These are phyloP conservation scores for Betula pendula DNA, from an alignment of 306 rosid species.

Conservation along the genomic window DNA sequence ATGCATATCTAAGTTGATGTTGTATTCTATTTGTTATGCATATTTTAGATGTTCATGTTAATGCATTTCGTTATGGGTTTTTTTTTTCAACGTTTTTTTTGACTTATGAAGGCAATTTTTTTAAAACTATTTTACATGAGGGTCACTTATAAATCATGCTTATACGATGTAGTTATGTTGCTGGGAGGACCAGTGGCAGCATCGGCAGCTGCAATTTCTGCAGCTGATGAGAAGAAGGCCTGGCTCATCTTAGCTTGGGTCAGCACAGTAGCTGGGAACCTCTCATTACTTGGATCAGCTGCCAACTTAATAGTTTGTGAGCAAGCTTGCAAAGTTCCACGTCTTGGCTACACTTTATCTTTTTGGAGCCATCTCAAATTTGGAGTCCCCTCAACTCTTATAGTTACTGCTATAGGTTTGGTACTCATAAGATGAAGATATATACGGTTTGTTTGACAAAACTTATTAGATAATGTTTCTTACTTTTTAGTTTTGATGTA, in stretches of 20 bases:
- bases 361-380: slow-evolving; percentile 87
- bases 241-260: slow-evolving; percentile 91
- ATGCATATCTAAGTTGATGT: no score
- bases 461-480: no score
- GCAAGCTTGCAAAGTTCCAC: slow-evolving; percentile 78
- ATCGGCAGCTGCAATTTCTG: slow-evolving; percentile 67
- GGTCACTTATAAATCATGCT: not conserved
- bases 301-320: slow-evolving; percentile 92
- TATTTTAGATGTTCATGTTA: no score
- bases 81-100: no score
- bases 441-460: no score
- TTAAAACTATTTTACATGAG: no score
- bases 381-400: slow-evolving; percentile 77
- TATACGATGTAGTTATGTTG: slow-evolving; percentile 54
- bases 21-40: no score
- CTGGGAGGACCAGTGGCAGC: slow-evolving; percentile 83
- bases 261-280: slow-evolving; percentile 82
- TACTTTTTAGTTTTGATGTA: no score
- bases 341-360: slow-evolving; percentile 61
- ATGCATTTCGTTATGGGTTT: no score
- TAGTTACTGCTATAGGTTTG: slow-evolving; percentile 80
- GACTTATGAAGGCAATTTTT: no score
- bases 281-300: slow-evolving; percentile 78
- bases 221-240: slow-evolving; percentile 59
- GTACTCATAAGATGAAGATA: slow-evolving; percentile 57